These are phyloP conservation scores for Chaetomium fimeti DNA, from an alignment of 495 filamentous ascomycete species.

Conservation along the genomic window DNA sequence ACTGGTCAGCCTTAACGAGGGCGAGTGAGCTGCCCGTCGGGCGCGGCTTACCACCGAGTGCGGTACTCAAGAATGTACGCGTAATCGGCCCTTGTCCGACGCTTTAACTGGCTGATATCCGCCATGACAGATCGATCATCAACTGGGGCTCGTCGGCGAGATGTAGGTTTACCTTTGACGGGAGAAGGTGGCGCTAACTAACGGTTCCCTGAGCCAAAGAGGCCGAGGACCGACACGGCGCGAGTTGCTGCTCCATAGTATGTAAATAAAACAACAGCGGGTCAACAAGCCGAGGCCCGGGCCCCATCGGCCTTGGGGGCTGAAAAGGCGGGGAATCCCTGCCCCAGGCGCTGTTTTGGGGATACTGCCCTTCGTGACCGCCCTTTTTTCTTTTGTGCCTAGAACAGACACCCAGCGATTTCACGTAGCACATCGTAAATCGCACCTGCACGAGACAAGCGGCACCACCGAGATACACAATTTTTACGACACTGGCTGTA, in stretches of 20 bases:
- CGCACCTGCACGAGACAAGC: not conserved
- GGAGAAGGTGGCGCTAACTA: no score
- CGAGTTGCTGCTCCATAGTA: no score
- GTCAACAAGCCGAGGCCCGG: constrained; percentile 16
- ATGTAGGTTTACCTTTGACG: no score
- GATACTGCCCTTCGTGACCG: not conserved
- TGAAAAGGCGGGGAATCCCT: constrained; percentile 10
- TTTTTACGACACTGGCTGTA: constrained; percentile 8
- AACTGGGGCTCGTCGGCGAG: not conserved
- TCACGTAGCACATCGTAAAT: not conserved
- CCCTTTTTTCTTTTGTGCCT: constrained; percentile 11
- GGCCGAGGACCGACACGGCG: no score
- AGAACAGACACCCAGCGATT: not conserved
- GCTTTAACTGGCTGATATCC: constrained; percentile 53
- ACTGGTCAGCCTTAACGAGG: not conserved
- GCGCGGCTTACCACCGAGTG: constrained; percentile 72
- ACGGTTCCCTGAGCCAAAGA: no score
- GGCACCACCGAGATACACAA: not conserved
- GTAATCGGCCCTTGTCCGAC: constrained; percentile 69
- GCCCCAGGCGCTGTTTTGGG: not conserved
- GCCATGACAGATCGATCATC: constrained; percentile 32
- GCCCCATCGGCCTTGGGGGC: not conserved
- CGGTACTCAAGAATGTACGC: constrained; percentile 76
- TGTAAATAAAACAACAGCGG: no score
- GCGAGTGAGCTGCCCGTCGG: not conserved